Base-by-base conservation (phyloP, 2,329 filamentous ascomycete genomes). In the Alternaria postmessia region DNA sequence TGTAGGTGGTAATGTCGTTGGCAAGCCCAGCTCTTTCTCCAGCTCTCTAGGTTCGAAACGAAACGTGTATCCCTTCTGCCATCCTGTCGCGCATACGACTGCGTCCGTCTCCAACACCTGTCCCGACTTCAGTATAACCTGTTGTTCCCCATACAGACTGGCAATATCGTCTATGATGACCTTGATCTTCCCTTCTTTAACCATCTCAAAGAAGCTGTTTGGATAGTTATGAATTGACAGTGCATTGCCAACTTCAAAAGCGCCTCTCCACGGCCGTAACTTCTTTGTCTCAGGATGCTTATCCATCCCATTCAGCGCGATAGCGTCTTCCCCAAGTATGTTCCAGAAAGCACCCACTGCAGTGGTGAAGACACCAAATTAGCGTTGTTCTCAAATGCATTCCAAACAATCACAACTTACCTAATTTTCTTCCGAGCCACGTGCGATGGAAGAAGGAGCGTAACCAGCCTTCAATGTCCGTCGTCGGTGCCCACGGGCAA, bases 401-500 rank as follows among this genome's bases (percentile, higher is more conserved):
- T 39, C 9, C n/a, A 8, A 20, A 20, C 36, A 39, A 11, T 39
- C 4, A 39, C n/a, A 39, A 39, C 36, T 18, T 11, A 39, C 36
- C 36, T 20, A 90, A 74, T 51, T 78, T 80, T 0, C 87, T 82
- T 2, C 89, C 88, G 2, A 89, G 54, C 34, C 79, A 75, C 0
- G 86, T 89, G 22, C 81, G 80, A 64, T 91, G 88, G 47, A 88
- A 79, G 60, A 89, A 86, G 9, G 75, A 71, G 4, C 87, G 82
- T 2, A 86, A 79, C 11, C 78, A 79, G 12, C 82, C 68, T 61
- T 74, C 79, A 64, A 85, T 90, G 1, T 88, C 89, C 69, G 88
- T 88, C 2, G 83, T 85, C 2, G 83, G 81, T 5, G 88, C 89
- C 88, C 89, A 94, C 14, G 90, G 84, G 71, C 90, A 93, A 0